These are phyloP conservation scores for Clathrus columnatus DNA, from an alignment of 768 basidiomycete species.

Conservation along the genomic window DNA sequence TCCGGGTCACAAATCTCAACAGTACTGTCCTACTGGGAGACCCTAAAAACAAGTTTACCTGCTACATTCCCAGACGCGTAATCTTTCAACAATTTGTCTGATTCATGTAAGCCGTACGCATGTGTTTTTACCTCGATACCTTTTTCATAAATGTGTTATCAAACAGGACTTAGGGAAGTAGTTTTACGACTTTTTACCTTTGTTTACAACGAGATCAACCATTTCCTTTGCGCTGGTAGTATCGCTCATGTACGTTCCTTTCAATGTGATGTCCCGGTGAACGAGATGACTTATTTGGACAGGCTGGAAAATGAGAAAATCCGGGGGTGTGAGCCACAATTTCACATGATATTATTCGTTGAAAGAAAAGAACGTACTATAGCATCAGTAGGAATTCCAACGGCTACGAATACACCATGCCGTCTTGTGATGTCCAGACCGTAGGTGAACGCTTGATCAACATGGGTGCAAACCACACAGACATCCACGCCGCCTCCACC, in stretches of 20 bases:
- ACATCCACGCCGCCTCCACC: background rate
- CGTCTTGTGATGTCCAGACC: slow-evolving; percentile 1
- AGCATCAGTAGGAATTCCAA: background rate
- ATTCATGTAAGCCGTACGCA: background rate
- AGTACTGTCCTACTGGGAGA: background rate
- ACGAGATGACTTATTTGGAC: slow-evolving; percentile 1
- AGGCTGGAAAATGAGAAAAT: background rate
- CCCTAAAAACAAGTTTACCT: background rate
- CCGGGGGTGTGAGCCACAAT: background rate
- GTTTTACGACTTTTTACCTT: background rate
- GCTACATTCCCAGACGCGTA: background rate
- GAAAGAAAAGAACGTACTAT: background rate
- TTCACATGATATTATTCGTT: background rate
- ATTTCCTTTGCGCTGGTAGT: background rate
- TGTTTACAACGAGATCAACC: slow-evolving; percentile 1
- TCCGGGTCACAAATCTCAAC: no score
- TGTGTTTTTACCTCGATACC: slow-evolving; percentile 3
- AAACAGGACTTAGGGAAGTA: background rate
- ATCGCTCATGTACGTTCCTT: background rate
- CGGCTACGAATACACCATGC: background rate
- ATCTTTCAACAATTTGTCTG: background rate
- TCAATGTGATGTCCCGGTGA: slow-evolving; percentile 1
- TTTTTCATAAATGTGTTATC: background rate
- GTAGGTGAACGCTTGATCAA: background rate
- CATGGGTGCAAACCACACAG: background rate